Evolutionary conservation across 2,329 filamentous ascomycete species (phyloP).

Genomic region (Fulvia fulva): DNA sequence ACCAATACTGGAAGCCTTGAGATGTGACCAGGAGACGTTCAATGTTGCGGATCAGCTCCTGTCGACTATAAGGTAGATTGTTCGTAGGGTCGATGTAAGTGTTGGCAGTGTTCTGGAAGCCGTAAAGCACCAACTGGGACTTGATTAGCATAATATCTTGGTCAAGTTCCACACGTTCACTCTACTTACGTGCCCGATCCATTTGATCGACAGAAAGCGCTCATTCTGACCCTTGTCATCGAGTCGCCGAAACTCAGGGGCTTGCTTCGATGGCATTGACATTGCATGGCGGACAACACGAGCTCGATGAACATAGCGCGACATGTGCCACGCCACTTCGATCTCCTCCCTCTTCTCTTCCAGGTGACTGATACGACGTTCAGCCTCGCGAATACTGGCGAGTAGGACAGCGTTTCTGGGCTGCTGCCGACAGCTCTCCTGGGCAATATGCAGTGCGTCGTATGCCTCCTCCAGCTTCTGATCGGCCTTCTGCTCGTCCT

Average conservation of each 20-base stretch:
- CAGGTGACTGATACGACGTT: not conserved
- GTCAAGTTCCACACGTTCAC: conserved; percentile 2
- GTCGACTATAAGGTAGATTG: not conserved
- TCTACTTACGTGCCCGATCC: not conserved
- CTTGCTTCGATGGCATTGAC: not conserved
- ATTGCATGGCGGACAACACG: not conserved
- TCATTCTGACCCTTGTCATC: not conserved
- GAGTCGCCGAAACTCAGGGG: not conserved
- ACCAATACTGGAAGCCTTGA: conserved; percentile 2
- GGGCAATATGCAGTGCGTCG: not conserved
- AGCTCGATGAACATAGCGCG: not conserved
- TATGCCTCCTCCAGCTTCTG: not conserved
- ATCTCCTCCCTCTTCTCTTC: not conserved
- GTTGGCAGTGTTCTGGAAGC: not conserved
- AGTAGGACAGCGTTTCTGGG: not conserved
- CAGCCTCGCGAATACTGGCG: not conserved
- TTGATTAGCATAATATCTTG: not conserved
- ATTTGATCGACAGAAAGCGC: not conserved
- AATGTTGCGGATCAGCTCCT: not conserved
- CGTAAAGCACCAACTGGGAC: not conserved
- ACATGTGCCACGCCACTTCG: not conserved
- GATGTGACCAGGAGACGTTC: conserved; percentile 4
- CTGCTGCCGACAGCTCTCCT: not conserved
- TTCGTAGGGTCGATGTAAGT: not conserved
- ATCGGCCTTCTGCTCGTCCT: not conserved